phyloP scores from a whole-genome alignment of 768 basidiomycete species.

The Dacryopinax spathularia region DNA sequence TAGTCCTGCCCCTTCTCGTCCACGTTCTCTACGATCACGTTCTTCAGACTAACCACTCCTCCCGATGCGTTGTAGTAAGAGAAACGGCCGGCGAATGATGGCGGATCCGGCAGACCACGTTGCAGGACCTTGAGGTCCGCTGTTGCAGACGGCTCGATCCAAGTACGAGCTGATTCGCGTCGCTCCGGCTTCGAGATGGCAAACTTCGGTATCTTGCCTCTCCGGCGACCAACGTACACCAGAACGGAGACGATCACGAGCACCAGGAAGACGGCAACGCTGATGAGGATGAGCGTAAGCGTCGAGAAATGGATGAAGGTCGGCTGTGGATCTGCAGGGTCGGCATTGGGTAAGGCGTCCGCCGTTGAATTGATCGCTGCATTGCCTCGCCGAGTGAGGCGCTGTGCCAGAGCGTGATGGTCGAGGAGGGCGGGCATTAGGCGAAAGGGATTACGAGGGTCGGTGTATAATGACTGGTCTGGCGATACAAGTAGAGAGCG shows the following conservation, averaged over 20 bases:
- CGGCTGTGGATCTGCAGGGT: neutral
- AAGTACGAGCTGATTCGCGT: neutral
- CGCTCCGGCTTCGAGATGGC: neutral
- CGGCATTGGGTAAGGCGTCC: neutral
- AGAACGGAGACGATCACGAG: neutral
- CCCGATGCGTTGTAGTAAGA: neutral
- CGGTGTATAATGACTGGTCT: neutral
- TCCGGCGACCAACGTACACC: neutral
- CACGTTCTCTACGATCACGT: neutral
- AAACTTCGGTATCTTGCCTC: neutral
- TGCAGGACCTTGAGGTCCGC: neutral
- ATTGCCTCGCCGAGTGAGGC: neutral
- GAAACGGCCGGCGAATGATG: neutral
- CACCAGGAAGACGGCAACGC: neutral
- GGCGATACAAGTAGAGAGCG: neutral
- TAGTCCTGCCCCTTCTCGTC: neutral
- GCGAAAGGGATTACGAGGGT: neutral
- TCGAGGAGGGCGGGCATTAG: neutral
- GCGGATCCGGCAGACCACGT: neutral
- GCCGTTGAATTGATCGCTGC: neutral
- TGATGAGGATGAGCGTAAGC: neutral
- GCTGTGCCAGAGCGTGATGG: neutral
- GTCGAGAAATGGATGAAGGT: conserved; percentile 1
- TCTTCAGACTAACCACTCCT: neutral
- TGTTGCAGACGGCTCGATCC: neutral